These are phyloP conservation scores for Zymoseptoria brevis DNA, from an alignment of 2,329 filamentous ascomycete genomes.

Conservation along the genomic window DNA sequence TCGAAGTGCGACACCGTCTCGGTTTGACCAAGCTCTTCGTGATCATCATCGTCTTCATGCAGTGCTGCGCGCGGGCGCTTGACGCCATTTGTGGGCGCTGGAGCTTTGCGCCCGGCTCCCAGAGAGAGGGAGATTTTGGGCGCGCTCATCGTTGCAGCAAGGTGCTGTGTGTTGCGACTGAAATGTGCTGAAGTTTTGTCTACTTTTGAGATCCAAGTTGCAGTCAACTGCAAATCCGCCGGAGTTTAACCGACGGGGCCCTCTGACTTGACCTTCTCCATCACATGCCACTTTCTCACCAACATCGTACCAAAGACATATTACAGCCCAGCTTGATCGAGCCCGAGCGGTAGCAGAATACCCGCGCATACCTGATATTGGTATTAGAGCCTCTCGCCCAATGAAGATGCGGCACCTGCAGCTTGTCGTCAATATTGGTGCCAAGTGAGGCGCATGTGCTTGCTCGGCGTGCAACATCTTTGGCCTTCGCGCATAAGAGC, in stretches of 20 bases:
- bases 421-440: background rate
- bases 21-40: conserved; percentile 39
- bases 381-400: background rate
- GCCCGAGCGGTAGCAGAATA: background rate
- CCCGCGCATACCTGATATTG: background rate
- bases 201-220: background rate
- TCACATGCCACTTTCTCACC: background rate
- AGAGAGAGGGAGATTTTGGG: conserved; percentile 27
- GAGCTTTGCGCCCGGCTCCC: conserved; percentile 19
- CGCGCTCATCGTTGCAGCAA: conserved; percentile 8
- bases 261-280: background rate
- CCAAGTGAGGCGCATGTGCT: background rate
- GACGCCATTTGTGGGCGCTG: conserved; percentile 28
- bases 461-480: background rate
- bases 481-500: background rate
- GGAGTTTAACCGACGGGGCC: background rate
- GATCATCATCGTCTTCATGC: conserved; percentile 42
- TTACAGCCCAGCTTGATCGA: background rate
- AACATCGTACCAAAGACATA: background rate
- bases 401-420: background rate
- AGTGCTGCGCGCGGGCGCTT: conserved; percentile 37
- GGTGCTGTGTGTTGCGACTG: background rate
- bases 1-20: conserved; percentile 51
- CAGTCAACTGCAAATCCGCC: background rate
- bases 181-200: background rate